A percentile compares a stretch with the other conserved stretches of the same genome.
These are phyloP conservation scores for Durotheca rogersii DNA, from an alignment of 495 filamentous ascomycete genomes.

Conservation along the genomic window DNA sequence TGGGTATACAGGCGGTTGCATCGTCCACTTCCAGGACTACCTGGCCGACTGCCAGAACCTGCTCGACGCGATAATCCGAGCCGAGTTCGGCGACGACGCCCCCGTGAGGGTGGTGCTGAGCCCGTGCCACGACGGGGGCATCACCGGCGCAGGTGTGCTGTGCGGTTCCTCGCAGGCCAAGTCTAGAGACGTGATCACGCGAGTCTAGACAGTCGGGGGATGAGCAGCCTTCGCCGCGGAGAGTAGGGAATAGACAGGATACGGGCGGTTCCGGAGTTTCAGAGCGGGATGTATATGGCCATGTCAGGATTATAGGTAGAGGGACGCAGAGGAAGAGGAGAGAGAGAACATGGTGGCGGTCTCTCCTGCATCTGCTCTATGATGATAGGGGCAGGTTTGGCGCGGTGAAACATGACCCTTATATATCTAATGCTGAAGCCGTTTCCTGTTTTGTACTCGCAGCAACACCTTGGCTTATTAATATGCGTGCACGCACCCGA, in stretches of 20 bases:
- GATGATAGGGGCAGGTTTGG: too few relatives aligned
- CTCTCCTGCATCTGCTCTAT: too few relatives aligned
- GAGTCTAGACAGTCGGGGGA: conserved; percentile 7
- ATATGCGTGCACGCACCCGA: too few relatives aligned
- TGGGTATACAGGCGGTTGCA: conserved; percentile 77
- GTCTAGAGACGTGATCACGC: conserved; percentile 20
- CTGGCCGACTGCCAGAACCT: conserved; percentile 66
- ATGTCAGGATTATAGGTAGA: too few relatives aligned
- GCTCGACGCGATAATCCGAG: conserved; percentile 63
- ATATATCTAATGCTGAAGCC: too few relatives aligned
- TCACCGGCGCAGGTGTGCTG: conserved; percentile 73
- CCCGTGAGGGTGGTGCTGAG: conserved; percentile 63
- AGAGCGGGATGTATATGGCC: conserved; percentile 17
- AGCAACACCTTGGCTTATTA: too few relatives aligned
- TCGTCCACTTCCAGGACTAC: conserved; percentile 73
- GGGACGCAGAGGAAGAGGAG: too few relatives aligned
- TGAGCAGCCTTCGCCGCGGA: too few relatives aligned
- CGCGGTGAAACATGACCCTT: too few relatives aligned
- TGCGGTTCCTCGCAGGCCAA: conserved; percentile 36
- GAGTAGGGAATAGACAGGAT: too few relatives aligned
- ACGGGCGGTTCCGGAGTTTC: conserved; percentile 21
- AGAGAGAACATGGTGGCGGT: too few relatives aligned
- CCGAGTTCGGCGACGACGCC: conserved; percentile 53
- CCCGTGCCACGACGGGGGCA: conserved; percentile 73
- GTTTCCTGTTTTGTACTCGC: too few relatives aligned